phyloP scores from a whole-genome alignment of 148 eudicot species.

The Fagopyrum homotropicum region DNA sequence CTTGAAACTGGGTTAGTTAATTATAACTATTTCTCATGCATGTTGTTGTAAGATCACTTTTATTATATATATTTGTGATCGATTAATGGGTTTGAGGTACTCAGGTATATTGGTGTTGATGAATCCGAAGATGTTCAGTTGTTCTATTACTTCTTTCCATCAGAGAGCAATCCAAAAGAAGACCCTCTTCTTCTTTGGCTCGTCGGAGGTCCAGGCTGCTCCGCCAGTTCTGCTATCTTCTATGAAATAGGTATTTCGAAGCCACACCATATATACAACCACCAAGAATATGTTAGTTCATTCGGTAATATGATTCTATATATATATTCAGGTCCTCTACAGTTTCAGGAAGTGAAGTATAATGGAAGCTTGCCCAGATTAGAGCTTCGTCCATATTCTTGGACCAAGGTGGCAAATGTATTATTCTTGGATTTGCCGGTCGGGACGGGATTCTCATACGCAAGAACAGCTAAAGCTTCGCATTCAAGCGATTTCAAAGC shows the following conservation, averaged over 20 bases:
- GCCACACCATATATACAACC: neutral
- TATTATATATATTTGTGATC: neutral
- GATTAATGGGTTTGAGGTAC: conserved; percentile 28
- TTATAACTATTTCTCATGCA: neutral
- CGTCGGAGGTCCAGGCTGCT: conserved; percentile 50
- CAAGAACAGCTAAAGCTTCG: conserved; percentile 28
- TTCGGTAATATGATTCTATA: neutral
- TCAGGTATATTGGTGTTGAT: conserved; percentile 32
- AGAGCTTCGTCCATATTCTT: conserved; percentile 31
- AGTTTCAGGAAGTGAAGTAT: conserved; percentile 22
- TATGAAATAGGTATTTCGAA: conserved; percentile 27
- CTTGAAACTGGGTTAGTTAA: conserved; percentile 35
- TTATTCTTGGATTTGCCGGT: conserved; percentile 41
- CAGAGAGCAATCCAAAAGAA: conserved; percentile 25
- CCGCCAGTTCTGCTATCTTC: conserved; percentile 26
- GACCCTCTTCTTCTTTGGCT: conserved; percentile 45
- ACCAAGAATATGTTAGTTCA: neutral
- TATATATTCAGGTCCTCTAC: conserved; percentile 35
- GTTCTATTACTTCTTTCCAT: conserved; percentile 12
- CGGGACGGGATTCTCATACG: conserved; percentile 49
- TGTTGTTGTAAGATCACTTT: neutral
- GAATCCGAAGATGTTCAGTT: conserved; percentile 37
- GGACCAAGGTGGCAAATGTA: conserved; percentile 48
- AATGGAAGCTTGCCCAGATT: conserved; percentile 31
- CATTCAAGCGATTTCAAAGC: conserved; percentile 25